phyloP scores from a whole-genome alignment of 2,329 filamentous ascomycete species.

The Alternaria alternata region DNA sequence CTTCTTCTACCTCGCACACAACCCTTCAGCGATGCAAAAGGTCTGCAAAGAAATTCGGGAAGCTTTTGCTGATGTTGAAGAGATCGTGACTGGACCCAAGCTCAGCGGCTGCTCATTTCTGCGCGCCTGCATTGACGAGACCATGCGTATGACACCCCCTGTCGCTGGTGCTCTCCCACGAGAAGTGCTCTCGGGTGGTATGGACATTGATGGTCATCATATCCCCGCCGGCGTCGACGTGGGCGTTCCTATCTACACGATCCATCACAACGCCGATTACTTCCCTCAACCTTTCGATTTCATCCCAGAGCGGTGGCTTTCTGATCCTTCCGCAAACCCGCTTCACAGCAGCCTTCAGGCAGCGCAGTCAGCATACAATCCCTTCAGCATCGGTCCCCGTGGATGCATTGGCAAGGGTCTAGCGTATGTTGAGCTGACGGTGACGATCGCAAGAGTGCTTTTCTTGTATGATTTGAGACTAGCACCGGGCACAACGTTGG shows the following conservation, averaged over 20 bases:
- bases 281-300: constrained; percentile 50
- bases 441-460: constrained; percentile 68
- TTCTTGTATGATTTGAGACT: constrained; percentile 66
- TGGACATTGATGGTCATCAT: constrained; percentile 48
- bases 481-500: constrained; percentile 44
- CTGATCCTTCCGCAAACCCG: constrained; percentile 40
- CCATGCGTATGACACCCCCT: constrained; percentile 52
- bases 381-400: constrained; percentile 74
- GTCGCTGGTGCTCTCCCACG: constrained; percentile 51
- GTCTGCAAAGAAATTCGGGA: constrained; percentile 46
- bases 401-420: constrained; percentile 77
- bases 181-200: constrained; percentile 49
- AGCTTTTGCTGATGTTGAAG: constrained; percentile 46
- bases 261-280: constrained; percentile 52
- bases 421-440: constrained; percentile 72
- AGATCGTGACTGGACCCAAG: constrained; percentile 48
- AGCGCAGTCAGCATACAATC: constrained; percentile 75
- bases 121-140: constrained; percentile 53
- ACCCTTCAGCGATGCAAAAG: constrained; percentile 45
- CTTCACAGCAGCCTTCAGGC: constrained; percentile 37
- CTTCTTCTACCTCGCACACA: constrained; percentile 57
- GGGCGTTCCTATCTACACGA: constrained; percentile 49
- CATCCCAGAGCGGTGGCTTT: constrained; percentile 50
- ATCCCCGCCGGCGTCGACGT: constrained; percentile 49
- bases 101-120: constrained; percentile 47